These are phyloP conservation scores for Fusarium graminum DNA, from an alignment of 2,329 filamentous ascomycete genomes.

Conservation along the genomic window DNA sequence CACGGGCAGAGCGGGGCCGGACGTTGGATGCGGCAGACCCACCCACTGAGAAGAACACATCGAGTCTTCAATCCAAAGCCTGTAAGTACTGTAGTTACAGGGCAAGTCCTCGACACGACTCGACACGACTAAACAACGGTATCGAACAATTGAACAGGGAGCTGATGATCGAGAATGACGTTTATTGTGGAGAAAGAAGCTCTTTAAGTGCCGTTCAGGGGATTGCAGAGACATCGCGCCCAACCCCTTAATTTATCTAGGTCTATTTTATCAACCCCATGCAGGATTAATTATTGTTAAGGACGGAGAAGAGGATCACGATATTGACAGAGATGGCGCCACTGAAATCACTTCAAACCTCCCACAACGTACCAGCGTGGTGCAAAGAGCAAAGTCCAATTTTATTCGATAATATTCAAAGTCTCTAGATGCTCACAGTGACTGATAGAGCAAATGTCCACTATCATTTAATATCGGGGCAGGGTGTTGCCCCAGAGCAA, in stretches of 20 bases:
- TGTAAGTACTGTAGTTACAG: background rate
- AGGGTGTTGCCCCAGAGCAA: constrained; percentile 49
- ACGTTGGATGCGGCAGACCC: constrained; percentile 8
- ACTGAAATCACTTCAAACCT: background rate
- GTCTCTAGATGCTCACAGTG: background rate
- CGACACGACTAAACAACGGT: background rate
- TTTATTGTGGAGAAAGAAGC: background rate
- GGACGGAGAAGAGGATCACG: background rate
- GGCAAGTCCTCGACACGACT: background rate
- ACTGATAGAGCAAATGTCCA: background rate
- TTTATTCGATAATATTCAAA: background rate
- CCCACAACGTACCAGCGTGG: background rate
- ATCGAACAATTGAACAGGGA: background rate
- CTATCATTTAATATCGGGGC: constrained; percentile 48
- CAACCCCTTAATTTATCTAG: constrained; percentile 46
- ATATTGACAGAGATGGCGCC: background rate
- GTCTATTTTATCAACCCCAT: constrained; percentile 45
- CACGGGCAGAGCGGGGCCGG: background rate
- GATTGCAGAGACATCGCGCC: constrained; percentile 27
- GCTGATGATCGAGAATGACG: background rate
- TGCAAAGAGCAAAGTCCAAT: background rate
- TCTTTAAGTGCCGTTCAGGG: constrained; percentile 24
- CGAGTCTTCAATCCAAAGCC: background rate
- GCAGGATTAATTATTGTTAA: constrained; percentile 53
- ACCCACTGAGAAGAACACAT: background rate